A percentile compares a stretch with the other conserved stretches of the same genome.
Conservation (phyloP, 768 basidiomycete genomes). For the Leccinellum luteum region DNA sequence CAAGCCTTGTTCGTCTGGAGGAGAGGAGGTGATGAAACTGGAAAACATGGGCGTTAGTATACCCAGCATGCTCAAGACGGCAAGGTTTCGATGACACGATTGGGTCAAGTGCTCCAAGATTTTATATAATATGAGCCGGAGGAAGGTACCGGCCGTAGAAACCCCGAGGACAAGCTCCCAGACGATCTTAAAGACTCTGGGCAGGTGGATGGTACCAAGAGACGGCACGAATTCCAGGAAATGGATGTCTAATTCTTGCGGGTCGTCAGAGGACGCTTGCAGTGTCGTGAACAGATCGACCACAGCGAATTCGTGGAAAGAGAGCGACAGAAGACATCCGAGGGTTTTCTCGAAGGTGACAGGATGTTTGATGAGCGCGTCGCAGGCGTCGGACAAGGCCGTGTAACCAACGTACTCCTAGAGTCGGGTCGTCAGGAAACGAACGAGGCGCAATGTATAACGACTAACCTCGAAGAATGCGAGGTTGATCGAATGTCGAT, state of each 20-base stretch:
- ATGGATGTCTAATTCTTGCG: constrained; percentile 40
- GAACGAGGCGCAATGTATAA: constrained; percentile 14
- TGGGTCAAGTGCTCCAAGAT: constrained; percentile 61
- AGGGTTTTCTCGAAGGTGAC: constrained; percentile 52
- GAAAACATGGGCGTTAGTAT: constrained; percentile 50
- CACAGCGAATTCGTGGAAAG: constrained; percentile 62
- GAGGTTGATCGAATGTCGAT: constrained; percentile 52
- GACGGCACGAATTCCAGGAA: constrained; percentile 40
- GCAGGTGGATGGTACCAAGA: constrained; percentile 51
- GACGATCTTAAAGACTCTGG: constrained; percentile 60
- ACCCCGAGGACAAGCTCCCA: constrained; percentile 46
- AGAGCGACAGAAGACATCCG: constrained; percentile 66
- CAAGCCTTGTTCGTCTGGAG: constrained; percentile 11
- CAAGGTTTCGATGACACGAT: constrained; percentile 67
- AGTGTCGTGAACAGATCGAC: constrained; percentile 52
- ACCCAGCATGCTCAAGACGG: constrained; percentile 58
- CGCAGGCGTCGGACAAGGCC: constrained; percentile 58
- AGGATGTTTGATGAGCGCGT: constrained; percentile 46
- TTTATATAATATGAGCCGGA: constrained; percentile 56
- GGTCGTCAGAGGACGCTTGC: constrained; percentile 34
- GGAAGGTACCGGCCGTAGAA: constrained; percentile 33
- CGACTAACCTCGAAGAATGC: constrained; percentile 65
- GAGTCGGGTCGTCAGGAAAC: neutral
- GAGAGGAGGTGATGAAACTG: constrained; percentile 21
- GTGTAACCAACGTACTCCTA: constrained; percentile 57